Conservation (phyloP, 2,329 filamentous ascomycete species). For the Colletotrichum cuscutae region DNA sequence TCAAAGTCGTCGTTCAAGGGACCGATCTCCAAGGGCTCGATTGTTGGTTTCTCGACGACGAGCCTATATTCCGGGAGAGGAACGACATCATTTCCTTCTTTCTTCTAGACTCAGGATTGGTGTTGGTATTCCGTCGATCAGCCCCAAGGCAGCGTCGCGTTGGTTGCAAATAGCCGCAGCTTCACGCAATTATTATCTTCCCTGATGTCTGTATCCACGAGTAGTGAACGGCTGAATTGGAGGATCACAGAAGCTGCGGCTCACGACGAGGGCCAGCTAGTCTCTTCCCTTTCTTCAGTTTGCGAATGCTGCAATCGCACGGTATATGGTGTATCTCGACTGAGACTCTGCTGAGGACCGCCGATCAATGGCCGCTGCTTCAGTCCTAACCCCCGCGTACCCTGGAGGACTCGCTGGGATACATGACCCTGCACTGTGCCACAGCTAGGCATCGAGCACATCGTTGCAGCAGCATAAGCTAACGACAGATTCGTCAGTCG, state of each 20-base stretch:
- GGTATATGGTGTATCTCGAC: conserved; percentile 11
- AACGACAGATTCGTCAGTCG: conserved; percentile 30
- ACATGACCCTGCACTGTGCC: conserved; percentile 1
- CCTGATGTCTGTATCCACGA: background rate
- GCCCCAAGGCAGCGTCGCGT: background rate
- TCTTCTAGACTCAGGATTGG: background rate
- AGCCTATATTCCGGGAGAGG: background rate
- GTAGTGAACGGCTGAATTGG: background rate
- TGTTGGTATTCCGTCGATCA: background rate
- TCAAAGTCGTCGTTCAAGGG: background rate
- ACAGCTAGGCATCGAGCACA: conserved; percentile 5
- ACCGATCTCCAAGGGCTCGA: background rate
- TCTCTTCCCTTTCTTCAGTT: background rate
- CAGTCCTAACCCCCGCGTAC: background rate
- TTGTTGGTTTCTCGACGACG: background rate
- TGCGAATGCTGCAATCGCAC: conserved; percentile 3
- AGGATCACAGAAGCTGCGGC: background rate
- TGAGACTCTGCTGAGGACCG: conserved; percentile 11
- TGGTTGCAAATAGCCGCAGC: conserved; percentile 10
- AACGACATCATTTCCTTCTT: too few relatives aligned
- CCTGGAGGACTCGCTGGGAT: conserved; percentile 18
- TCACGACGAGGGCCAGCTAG: background rate
- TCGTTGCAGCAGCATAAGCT: conserved; percentile 27
- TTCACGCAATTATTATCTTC: background rate
- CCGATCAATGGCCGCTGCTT: background rate